Conservation (phyloP, 164 flowering plant genomes). For the Euptelea pleiosperma region DNA sequence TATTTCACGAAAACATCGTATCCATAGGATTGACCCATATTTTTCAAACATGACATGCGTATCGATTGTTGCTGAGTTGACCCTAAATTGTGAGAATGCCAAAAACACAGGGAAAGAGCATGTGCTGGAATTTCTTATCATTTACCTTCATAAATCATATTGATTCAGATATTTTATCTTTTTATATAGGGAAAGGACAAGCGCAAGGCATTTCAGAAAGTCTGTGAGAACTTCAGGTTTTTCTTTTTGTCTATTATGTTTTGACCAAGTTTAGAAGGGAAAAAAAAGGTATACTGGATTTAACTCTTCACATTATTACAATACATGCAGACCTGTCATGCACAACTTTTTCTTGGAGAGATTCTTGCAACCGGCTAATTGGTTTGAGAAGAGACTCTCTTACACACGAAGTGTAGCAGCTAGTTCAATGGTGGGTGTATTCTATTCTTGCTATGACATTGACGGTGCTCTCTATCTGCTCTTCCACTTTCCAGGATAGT, state of each 20-base stretch:
- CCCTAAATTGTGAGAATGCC: no score
- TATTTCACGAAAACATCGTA: no score
- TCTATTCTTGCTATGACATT: neutral
- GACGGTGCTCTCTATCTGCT: neutral
- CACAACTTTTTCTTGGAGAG: constrained; percentile 94
- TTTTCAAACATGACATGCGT: no score
- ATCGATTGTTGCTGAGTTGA: no score
- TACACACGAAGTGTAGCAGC: constrained; percentile 96
- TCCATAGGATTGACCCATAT: no score
- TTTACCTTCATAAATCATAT: neutral
- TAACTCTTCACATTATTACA: constrained; percentile 8
- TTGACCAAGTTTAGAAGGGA: neutral
- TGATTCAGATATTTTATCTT: neutral
- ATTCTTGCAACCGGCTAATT: constrained; percentile 83
- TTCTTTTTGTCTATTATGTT: neutral
- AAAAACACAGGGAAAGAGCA: neutral
- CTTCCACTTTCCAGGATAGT: neutral
- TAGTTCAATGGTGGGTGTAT: constrained; percentile 80
- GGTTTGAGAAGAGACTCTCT: constrained; percentile 96
- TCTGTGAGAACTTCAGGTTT: constrained; percentile 88
- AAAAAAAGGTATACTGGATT: neutral
- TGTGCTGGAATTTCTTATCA: neutral
- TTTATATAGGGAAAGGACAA: constrained; percentile 71
- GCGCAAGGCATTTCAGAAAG: constrained; percentile 77
- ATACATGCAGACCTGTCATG: constrained; percentile 85